phyloP scores from a whole-genome alignment of 768 basidiomycete species.

The Kwoniella newhampshirensis region DNA sequence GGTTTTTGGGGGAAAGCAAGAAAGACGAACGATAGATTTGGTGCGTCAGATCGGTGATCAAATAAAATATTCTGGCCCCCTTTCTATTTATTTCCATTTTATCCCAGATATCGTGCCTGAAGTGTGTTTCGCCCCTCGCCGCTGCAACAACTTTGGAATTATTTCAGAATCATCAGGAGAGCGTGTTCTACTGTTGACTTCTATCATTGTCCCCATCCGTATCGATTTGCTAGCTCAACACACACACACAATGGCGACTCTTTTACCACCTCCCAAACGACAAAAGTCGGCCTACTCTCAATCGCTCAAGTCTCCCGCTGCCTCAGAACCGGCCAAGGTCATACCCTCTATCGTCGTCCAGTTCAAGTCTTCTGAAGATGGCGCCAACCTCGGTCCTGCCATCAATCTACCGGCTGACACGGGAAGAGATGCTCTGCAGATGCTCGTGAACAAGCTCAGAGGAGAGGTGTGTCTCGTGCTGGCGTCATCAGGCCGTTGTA shows the following conservation, averaged over 20 bases:
- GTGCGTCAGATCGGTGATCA: background rate
- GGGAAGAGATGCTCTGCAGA: conserved; percentile 76
- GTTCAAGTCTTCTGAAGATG: conserved; percentile 88
- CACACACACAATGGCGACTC: conserved; percentile 67
- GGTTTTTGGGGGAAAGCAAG: no score
- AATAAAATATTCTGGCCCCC: conserved; percentile 2
- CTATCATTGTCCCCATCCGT: no score
- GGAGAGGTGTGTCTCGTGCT: conserved; percentile 61
- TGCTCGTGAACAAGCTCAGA: conserved; percentile 81
- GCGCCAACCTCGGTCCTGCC: conserved; percentile 73
- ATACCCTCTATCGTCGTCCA: conserved; percentile 80
- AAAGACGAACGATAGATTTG: conserved; percentile 11
- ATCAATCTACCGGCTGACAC: conserved; percentile 87
- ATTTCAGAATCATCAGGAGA: no score
- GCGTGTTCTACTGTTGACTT: no score
- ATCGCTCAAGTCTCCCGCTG: conserved; percentile 51
- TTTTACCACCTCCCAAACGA: conserved; percentile 84
- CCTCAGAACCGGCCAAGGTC: conserved; percentile 49
- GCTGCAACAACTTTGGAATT: no score
- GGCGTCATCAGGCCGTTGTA: no score
- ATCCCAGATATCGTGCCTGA: conserved; percentile 18
- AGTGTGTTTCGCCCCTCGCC: no score
- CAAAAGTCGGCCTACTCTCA: conserved; percentile 64
- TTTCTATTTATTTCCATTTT: conserved; percentile 9
- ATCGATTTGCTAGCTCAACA: background rate